Percentiles rank a stretch among this genome's conserved stretches.
These are phyloP conservation scores for Ustilago hordei DNA, from an alignment of 1,284 basidiomycete species.

Conservation along the genomic window DNA sequence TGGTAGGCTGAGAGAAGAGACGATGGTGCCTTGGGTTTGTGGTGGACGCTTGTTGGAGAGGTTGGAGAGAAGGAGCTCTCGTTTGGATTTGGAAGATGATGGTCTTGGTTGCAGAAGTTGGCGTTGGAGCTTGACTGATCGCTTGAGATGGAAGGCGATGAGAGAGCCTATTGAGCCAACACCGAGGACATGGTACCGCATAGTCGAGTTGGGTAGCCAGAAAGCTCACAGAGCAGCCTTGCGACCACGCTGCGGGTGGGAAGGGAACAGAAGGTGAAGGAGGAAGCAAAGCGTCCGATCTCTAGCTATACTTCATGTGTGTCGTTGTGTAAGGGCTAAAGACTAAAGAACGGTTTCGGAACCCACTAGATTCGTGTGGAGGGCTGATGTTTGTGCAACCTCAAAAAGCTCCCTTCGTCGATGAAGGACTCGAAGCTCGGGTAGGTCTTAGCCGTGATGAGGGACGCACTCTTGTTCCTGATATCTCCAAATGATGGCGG, in stretches of 20 bases:
- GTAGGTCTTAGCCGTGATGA: background rate
- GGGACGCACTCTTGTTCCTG: background rate
- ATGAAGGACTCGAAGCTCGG: background rate
- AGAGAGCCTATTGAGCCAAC: conserved; percentile 66
- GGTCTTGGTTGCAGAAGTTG: conserved; percentile 37
- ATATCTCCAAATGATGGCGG: background rate
- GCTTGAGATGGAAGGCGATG: conserved; percentile 63
- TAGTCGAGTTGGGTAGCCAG: conserved; percentile 13
- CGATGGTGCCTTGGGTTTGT: conserved; percentile 26
- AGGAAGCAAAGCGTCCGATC: background rate
- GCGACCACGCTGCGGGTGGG: background rate
- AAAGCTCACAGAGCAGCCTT: background rate
- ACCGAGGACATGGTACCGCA: conserved; percentile 68
- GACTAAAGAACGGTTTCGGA: background rate
- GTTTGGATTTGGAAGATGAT: conserved; percentile 27
- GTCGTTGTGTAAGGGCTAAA: background rate
- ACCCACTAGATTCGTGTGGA: conserved; percentile 10
- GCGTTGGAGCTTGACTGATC: conserved; percentile 48
- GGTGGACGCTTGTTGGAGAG: conserved; percentile 44
- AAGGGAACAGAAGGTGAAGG: background rate
- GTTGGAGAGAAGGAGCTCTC: conserved; percentile 41
- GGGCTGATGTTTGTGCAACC: background rate
- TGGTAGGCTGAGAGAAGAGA: conserved; percentile 49
- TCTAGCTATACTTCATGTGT: conserved; percentile 12
- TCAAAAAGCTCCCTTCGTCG: background rate